Percentiles rank a stretch among this genome's conserved stretches.
Evolutionary conservation across 2,329 filamentous ascomycete genomes (phyloP).

Genomic region (Plectosphaerella plurivora): DNA sequence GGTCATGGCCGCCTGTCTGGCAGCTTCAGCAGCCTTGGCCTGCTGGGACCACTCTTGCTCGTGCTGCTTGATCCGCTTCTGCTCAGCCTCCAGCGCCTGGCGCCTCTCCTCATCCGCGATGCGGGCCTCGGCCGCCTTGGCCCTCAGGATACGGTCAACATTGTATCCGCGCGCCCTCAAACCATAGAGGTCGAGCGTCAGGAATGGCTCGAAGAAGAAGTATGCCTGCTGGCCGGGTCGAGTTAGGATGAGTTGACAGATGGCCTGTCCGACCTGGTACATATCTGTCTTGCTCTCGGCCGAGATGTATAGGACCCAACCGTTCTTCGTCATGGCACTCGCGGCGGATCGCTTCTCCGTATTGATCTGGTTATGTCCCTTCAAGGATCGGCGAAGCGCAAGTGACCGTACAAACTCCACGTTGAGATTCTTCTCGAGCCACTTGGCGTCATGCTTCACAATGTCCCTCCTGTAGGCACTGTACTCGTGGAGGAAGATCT

Average conservation of each 20-base stretch:
- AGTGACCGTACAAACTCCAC: slow-evolving; percentile 78
- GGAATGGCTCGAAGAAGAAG: slow-evolving; percentile 84
- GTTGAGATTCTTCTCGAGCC: slow-evolving; percentile 80
- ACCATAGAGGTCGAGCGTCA: slow-evolving; percentile 79
- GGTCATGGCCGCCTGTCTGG: slow-evolving; percentile 33
- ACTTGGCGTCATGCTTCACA: slow-evolving; percentile 83
- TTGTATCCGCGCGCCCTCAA: slow-evolving; percentile 90
- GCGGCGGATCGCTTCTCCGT: slow-evolving; percentile 73
- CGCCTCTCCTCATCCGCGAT: slow-evolving; percentile 80
- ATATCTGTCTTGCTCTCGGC: slow-evolving; percentile 67
- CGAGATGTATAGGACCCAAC: slow-evolving; percentile 72
- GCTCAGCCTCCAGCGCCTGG: slow-evolving; percentile 69
- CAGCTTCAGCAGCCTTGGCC: slow-evolving; percentile 33
- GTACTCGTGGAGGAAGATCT: slow-evolving; percentile 82
- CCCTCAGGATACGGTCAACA: slow-evolving; percentile 86
- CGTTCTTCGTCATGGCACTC: slow-evolving; percentile 46
- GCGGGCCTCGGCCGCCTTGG: slow-evolving; percentile 81
- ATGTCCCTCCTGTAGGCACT: slow-evolving; percentile 65
- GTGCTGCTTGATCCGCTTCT: slow-evolving; percentile 57
- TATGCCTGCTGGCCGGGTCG: slow-evolving; percentile 85
- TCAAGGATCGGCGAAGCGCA: slow-evolving; percentile 70
- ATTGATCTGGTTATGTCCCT: slow-evolving; percentile 64
- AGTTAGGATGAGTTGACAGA: slow-evolving; percentile 75
- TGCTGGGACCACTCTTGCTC: slow-evolving; percentile 42
- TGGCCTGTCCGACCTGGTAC: slow-evolving; percentile 86